Percentiles rank a stretch among this genome's conserved stretches.
These are phyloP conservation scores for Clitocybe nebularis DNA, from an alignment of 1,284 basidiomycete genomes.

Conservation along the genomic window DNA sequence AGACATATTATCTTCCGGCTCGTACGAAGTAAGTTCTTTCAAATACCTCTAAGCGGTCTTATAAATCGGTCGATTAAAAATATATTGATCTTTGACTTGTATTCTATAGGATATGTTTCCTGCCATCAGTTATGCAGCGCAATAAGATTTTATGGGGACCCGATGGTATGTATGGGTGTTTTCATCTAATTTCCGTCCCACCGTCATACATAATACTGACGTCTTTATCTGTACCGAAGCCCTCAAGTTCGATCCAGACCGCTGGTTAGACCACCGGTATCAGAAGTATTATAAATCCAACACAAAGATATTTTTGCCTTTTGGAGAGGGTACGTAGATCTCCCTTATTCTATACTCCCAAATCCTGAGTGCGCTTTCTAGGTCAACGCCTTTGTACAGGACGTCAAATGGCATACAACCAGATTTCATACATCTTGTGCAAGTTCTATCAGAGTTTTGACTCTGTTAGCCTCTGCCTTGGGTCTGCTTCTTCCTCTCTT, in stretches of 20 bases:
- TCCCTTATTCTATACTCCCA: slow-evolving; percentile 42
- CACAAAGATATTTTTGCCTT: slow-evolving; percentile 39
- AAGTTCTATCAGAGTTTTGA: slow-evolving; percentile 60
- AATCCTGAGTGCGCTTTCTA: slow-evolving; percentile 22
- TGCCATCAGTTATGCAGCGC: slow-evolving; percentile 64
- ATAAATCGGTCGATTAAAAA: too few relatives aligned
- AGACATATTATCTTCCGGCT: slow-evolving; percentile 51
- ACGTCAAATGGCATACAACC: slow-evolving; percentile 62
- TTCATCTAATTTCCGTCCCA: too few relatives aligned
- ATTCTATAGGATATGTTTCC: slow-evolving; percentile 49
- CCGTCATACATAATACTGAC: background rate
- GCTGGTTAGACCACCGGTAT: slow-evolving; percentile 36
- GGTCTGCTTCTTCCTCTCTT: slow-evolving; percentile 41
- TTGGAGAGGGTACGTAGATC: slow-evolving; percentile 40
- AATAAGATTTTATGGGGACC: slow-evolving; percentile 64
- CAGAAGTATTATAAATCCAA: slow-evolving; percentile 37
- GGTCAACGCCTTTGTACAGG: background rate
- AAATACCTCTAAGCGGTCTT: background rate
- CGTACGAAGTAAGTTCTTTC: slow-evolving; percentile 38
- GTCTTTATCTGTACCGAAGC: slow-evolving; percentile 20
- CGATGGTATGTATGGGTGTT: slow-evolving; percentile 37
- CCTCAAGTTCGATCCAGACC: slow-evolving; percentile 40
- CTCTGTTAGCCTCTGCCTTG: slow-evolving; percentile 40
- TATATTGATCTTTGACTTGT: slow-evolving; percentile 27
- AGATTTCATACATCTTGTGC: slow-evolving; percentile 63